These are phyloP conservation scores for Fusarium falciforme DNA, from an alignment of 2,329 filamentous ascomycete species.

Conservation along the genomic window DNA sequence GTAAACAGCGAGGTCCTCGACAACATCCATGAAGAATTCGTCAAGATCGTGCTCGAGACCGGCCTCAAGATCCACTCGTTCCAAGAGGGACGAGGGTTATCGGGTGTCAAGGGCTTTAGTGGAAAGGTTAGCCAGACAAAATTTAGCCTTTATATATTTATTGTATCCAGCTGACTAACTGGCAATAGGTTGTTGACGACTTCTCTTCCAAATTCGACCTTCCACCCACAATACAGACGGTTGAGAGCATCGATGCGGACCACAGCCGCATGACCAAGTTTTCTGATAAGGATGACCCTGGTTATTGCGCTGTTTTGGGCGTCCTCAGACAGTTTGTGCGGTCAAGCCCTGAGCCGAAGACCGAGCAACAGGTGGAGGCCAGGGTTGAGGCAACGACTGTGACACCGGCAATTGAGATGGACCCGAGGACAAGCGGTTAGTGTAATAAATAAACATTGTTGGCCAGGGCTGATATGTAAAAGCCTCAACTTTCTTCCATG, in stretches of 20 bases:
- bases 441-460: neutral
- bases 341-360: neutral
- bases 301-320: constrained; percentile 38
- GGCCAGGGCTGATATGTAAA: neutral
- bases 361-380: no score
- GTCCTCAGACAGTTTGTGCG: neutral
- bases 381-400: neutral
- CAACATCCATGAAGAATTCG: constrained; percentile 52
- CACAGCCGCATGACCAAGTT: constrained; percentile 54
- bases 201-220: constrained; percentile 55
- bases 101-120: constrained; percentile 49
- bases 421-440: neutral
- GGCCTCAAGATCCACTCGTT: constrained; percentile 54
- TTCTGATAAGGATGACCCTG: constrained; percentile 41
- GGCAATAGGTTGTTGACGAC: constrained; percentile 38
- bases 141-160: no score
- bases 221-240: constrained; percentile 46
- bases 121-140: neutral
- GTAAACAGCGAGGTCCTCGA: constrained; percentile 52
- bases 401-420: neutral
- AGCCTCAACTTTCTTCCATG: neutral
- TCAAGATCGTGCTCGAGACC: constrained; percentile 2
- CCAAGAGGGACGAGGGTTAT: constrained; percentile 49
- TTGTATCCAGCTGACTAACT: neutral
- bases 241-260: constrained; percentile 54